A percentile compares a stretch with the other conserved stretches of the same genome.
phyloP scores from a whole-genome alignment of 768 basidiomycete species.

The Dictyophora rubrovolvata region DNA sequence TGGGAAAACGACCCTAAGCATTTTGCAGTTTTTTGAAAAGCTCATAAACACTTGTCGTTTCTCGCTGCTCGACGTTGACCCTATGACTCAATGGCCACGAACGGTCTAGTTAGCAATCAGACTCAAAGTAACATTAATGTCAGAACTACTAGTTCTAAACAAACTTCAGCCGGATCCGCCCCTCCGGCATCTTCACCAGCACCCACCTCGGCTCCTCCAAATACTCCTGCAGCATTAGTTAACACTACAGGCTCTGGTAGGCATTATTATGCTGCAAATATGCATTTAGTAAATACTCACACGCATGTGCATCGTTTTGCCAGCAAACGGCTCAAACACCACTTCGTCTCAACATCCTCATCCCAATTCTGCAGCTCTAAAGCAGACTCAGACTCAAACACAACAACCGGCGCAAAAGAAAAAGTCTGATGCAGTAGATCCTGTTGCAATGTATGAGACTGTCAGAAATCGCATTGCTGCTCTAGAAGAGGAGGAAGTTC shows the following conservation, averaged over 20 bases:
- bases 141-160: slow-evolving; percentile 7
- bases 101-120: neutral
- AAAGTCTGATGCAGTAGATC: slow-evolving; percentile 70
- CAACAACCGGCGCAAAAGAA: slow-evolving; percentile 51
- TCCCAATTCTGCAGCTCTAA: slow-evolving; percentile 19
- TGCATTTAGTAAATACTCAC: neutral
- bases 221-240: slow-evolving; percentile 1
- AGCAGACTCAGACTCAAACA: slow-evolving; percentile 17
- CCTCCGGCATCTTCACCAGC: slow-evolving; percentile 10
- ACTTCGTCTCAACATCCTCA: slow-evolving; percentile 12
- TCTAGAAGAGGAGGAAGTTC: slow-evolving; percentile 76
- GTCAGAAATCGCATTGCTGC: slow-evolving; percentile 84
- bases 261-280: neutral
- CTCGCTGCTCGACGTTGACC: neutral
- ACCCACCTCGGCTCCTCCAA: slow-evolving; percentile 5
- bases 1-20: neutral
- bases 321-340: slow-evolving; percentile 8
- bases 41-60: neutral
- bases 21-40: neutral
- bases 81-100: neutral
- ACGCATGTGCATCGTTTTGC: neutral
- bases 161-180: slow-evolving; percentile 7
- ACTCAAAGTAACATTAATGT: neutral
- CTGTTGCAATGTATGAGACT: slow-evolving; percentile 79
- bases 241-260: neutral